These are phyloP conservation scores for Fusarium irregulare DNA, from an alignment of 2,329 filamentous ascomycete genomes.

Conservation along the genomic window DNA sequence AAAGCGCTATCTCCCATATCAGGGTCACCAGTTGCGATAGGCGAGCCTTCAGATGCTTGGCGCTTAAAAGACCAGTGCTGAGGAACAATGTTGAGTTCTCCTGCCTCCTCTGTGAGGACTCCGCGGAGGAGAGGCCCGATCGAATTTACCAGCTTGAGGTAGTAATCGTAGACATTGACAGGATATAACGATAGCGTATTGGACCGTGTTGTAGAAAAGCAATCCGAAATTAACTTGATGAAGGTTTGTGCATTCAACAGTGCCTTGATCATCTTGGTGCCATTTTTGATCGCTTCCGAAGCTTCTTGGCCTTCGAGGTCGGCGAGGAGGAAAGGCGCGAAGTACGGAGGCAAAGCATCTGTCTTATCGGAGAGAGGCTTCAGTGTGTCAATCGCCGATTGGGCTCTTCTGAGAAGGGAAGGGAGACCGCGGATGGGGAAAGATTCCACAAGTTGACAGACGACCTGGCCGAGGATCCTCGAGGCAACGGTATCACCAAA, in stretches of 20 bases:
- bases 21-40: slow-evolving; percentile 34
- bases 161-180: slow-evolving; percentile 88
- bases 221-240: slow-evolving; percentile 77
- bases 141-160: slow-evolving; percentile 76
- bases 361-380: slow-evolving; percentile 68
- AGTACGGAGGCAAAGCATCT: slow-evolving; percentile 71
- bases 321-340: slow-evolving; percentile 72
- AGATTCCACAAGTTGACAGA: slow-evolving; percentile 82
- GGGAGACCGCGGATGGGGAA: slow-evolving; percentile 85
- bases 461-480: slow-evolving; percentile 76
- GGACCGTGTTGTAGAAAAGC: slow-evolving; percentile 77
- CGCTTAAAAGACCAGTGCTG: slow-evolving; percentile 67
- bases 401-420: slow-evolving; percentile 79
- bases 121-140: slow-evolving; percentile 83
- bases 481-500: slow-evolving; percentile 71
- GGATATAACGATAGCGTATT: slow-evolving; percentile 74
- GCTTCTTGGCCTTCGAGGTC: slow-evolving; percentile 51
- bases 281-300: slow-evolving; percentile 63
- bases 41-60: slow-evolving; percentile 44
- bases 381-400: slow-evolving; percentile 75
- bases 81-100: slow-evolving; percentile 79
- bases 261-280: slow-evolving; percentile 83
- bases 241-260: slow-evolving; percentile 82
- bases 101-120: slow-evolving; percentile 86
- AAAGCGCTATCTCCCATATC: slow-evolving; percentile 48